Evolutionary conservation across 2,329 filamentous ascomycete genomes (phyloP).

Genomic region (Dendryphion nanum): DNA sequence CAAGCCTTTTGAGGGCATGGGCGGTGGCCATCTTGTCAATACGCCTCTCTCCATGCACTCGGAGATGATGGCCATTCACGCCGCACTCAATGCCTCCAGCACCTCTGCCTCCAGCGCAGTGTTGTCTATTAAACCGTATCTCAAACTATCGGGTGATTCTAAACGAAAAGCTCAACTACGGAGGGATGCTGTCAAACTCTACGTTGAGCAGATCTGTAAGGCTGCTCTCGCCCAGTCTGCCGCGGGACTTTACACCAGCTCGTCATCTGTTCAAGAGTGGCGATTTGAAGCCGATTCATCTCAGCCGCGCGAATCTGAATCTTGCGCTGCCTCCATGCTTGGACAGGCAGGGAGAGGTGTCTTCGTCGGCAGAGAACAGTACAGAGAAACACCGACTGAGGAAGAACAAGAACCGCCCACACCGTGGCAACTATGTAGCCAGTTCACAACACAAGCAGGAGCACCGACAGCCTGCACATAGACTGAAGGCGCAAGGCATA

Average conservation of each 20-base stretch:
- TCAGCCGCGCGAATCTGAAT: slow-evolving; percentile 36
- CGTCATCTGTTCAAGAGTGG: slow-evolving; percentile 44
- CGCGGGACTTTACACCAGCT: slow-evolving; percentile 31
- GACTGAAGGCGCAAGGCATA: no score
- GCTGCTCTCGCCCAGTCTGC: slow-evolving; percentile 27
- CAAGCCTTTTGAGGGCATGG: slow-evolving; percentile 39
- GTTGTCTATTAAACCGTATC: slow-evolving; percentile 51
- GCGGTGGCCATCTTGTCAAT: slow-evolving; percentile 41
- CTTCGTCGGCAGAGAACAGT: slow-evolving; percentile 21
- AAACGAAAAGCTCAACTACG: slow-evolving; percentile 50
- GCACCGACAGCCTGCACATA: no score
- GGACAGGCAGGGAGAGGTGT: slow-evolving; percentile 19
- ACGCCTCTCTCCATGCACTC: slow-evolving; percentile 52
- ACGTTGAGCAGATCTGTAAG: slow-evolving; percentile 46
- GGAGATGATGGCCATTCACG: slow-evolving; percentile 58
- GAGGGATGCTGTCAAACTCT: slow-evolving; percentile 43
- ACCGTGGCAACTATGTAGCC: no score
- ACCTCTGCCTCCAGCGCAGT: slow-evolving; percentile 43
- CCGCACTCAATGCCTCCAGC: slow-evolving; percentile 47
- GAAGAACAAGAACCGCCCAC: slow-evolving; percentile 20
- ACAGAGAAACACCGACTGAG: slow-evolving; percentile 30
- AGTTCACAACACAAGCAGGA: no score
- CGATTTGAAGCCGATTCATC: slow-evolving; percentile 49
- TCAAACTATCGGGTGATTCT: slow-evolving; percentile 49
- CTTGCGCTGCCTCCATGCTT: slow-evolving; percentile 6